Conservation (phyloP, 2,329 filamentous ascomycete genomes). For the Venturia effusa region DNA sequence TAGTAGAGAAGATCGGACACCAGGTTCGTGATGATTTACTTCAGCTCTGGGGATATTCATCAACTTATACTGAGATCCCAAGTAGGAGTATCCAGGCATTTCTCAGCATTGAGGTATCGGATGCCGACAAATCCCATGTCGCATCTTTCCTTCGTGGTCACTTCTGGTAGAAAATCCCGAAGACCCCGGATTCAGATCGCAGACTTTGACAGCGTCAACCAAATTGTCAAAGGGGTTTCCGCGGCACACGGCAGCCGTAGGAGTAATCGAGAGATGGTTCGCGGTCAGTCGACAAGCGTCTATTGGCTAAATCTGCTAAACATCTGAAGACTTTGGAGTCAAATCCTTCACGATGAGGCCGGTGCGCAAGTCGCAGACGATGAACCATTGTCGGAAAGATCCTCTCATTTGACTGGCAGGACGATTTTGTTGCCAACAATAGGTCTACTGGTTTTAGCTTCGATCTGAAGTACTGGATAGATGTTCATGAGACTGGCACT, state of each 20-base stretch:
- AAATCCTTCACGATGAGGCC: background rate
- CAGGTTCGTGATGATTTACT: constrained; percentile 6
- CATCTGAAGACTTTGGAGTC: background rate
- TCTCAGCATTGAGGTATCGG: background rate
- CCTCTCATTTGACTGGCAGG: background rate
- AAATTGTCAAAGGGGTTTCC: background rate
- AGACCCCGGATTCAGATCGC: background rate
- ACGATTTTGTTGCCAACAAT: background rate
- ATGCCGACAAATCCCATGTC: background rate
- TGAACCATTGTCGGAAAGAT: too few relatives aligned
- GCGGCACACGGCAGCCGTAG: background rate
- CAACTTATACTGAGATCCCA: background rate
- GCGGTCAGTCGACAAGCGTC: background rate
- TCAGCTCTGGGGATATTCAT: background rate
- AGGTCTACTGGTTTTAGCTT: background rate
- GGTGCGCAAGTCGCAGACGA: background rate
- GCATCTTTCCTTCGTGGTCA: background rate
- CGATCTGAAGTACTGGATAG: background rate
- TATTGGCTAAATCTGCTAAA: background rate
- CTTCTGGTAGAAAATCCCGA: background rate
- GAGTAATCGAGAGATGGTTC: too few relatives aligned
- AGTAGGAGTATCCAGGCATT: background rate
- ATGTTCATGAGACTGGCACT: background rate
- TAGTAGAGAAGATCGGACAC: constrained; percentile 7
- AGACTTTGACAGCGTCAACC: background rate